These are phyloP conservation scores for Botryosphaeria agaves DNA, from an alignment of 2,329 filamentous ascomycete genomes.

Conservation along the genomic window DNA sequence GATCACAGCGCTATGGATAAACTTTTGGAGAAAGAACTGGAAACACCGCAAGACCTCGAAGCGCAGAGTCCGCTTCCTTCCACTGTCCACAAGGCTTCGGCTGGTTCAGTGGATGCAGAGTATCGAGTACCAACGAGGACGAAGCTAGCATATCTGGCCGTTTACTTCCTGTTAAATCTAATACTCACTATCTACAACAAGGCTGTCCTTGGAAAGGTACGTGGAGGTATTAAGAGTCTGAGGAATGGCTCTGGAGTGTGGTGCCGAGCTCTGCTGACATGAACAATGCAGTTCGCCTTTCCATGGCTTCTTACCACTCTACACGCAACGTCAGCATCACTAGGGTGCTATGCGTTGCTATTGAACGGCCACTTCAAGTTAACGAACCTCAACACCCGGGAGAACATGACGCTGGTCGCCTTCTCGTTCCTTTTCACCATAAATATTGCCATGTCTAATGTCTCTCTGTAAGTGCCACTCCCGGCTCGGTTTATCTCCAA, in stretches of 20 bases:
- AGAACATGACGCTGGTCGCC: constrained; percentile 37
- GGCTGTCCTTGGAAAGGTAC: constrained; percentile 33
- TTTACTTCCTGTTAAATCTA: constrained; percentile 35
- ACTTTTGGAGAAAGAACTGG: too few relatives aligned
- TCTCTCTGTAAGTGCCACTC: constrained; percentile 31
- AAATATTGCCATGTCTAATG: constrained; percentile 47
- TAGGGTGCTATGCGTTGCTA: constrained; percentile 38
- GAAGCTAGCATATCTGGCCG: constrained; percentile 33
- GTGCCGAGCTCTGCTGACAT: too few relatives aligned
- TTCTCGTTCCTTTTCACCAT: constrained; percentile 45
- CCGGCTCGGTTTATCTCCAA: too few relatives aligned
- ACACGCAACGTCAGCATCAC: constrained; percentile 38
- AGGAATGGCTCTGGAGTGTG: too few relatives aligned
- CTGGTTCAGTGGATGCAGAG: constrained; percentile 17
- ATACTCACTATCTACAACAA: constrained; percentile 42
- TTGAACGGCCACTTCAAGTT: constrained; percentile 34
- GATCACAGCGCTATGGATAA: too few relatives aligned
- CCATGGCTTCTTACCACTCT: constrained; percentile 44
- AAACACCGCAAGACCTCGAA: too few relatives aligned
- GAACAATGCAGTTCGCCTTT: constrained; percentile 41
- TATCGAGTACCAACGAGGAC: constrained; percentile 26
- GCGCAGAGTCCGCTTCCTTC: too few relatives aligned
- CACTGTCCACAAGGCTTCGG: too few relatives aligned
- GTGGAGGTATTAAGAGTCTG: too few relatives aligned
- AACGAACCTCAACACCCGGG: constrained; percentile 32